phyloP scores from a whole-genome alignment of 106 monocot genomes.

The Iris macrosiphon region DNA sequence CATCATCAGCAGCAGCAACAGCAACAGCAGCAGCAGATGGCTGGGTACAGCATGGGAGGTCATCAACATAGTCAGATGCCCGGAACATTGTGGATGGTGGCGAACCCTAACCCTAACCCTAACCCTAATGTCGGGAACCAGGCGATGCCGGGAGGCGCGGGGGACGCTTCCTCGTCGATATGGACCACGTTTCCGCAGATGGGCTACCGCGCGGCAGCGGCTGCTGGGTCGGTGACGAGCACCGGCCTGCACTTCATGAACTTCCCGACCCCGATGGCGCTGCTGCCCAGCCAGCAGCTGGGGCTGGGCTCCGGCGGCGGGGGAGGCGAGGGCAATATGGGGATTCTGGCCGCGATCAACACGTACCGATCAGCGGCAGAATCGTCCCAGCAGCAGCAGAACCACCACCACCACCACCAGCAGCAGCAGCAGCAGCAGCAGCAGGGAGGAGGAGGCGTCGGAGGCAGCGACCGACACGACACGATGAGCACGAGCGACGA shows the following conservation, averaged over 20 bases:
- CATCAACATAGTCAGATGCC: slow-evolving; percentile 6
- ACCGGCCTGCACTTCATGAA: slow-evolving; percentile 66
- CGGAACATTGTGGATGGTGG: slow-evolving; percentile 41
- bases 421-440: slow-evolving; percentile 4
- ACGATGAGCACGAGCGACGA: slow-evolving; percentile 52
- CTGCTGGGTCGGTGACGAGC: slow-evolving; percentile 23
- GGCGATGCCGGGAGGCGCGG: slow-evolving; percentile 1
- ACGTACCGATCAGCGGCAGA: slow-evolving; percentile 29
- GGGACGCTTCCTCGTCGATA: slow-evolving; percentile 21
- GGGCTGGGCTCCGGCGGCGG: slow-evolving; percentile 24
- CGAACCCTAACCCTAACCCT: too few species aligned
- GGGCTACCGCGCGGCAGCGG: slow-evolving; percentile 8
- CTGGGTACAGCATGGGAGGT: slow-evolving; percentile 14
- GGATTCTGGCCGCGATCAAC: slow-evolving; percentile 37
- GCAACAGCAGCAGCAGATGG: too few species aligned
- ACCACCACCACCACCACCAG: too few species aligned
- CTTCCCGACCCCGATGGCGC: slow-evolving; percentile 64
- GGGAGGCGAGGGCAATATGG: slow-evolving; percentile 29
- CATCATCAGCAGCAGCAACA: slow-evolving; percentile 27
- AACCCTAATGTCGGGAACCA: background rate
- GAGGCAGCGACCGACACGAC: slow-evolving; percentile 32
- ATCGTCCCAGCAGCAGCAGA: slow-evolving; percentile 6
- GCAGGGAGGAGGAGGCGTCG: background rate
- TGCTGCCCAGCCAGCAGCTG: slow-evolving; percentile 53
- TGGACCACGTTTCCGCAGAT: slow-evolving; percentile 28